A percentile compares a stretch with the other conserved stretches of the same genome.
Conservation (phyloP, 140 eudicot species). For the Anethum foeniculum region DNA sequence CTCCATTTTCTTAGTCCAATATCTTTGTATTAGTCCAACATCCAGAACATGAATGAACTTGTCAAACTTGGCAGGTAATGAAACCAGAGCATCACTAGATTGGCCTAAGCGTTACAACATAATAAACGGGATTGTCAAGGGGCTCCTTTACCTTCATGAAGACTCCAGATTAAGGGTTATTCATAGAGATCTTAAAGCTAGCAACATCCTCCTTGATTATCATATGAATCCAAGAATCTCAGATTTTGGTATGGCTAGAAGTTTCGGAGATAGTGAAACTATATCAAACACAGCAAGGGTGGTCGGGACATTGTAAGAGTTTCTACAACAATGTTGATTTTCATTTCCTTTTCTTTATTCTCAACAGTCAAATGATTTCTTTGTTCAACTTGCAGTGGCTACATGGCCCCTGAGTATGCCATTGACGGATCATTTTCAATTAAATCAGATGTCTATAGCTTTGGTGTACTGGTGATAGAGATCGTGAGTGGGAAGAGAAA, state of each 20-base stretch:
- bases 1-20: background rate
- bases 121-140: constrained; percentile 1
- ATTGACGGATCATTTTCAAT: background rate
- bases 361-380: background rate
- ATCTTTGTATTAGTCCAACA: background rate
- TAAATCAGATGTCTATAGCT: constrained; percentile 5
- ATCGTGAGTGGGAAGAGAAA: background rate
- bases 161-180: constrained; percentile 5
- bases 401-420: constrained; percentile 8
- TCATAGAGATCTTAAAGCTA: constrained; percentile 5
- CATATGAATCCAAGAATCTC: constrained; percentile 2
- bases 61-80: background rate
- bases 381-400: background rate
- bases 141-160: background rate
- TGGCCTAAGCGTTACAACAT: constrained; percentile 7
- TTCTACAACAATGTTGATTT: background rate
- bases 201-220: constrained; percentile 2
- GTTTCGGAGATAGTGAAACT: constrained; percentile 2
- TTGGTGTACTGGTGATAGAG: background rate
- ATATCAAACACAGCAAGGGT: background rate
- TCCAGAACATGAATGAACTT: background rate
- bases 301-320: background rate
- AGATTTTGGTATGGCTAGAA: constrained; percentile 8
- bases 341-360: background rate
- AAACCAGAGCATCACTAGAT: background rate